phyloP scores from a whole-genome alignment of 2,329 filamentous ascomycete genomes.

The Hymenoscyphus occultus region DNA sequence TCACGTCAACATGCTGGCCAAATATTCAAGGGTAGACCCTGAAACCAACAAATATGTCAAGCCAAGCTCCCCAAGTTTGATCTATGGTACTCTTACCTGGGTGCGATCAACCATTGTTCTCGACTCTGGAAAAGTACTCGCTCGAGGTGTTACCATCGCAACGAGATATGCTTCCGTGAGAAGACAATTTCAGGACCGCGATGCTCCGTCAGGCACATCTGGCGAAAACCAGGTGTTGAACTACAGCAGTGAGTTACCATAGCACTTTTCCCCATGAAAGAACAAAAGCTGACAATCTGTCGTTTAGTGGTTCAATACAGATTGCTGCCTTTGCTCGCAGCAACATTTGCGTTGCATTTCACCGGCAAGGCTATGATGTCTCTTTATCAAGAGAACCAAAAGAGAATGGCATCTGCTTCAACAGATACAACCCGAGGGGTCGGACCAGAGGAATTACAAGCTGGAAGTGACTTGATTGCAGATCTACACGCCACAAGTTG shows the following conservation, averaged over 20 bases:
- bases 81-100: constrained; percentile 76
- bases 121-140: constrained; percentile 67
- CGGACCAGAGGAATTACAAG: constrained; percentile 64
- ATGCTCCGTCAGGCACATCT: constrained; percentile 53
- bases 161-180: constrained; percentile 71
- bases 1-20: constrained; percentile 69
- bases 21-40: constrained; percentile 68
- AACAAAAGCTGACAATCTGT: not conserved
- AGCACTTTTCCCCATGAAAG: not conserved
- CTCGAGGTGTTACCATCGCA: constrained; percentile 74
- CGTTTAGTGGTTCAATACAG: constrained; percentile 64
- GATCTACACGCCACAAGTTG: constrained; percentile 76
- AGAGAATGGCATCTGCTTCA: constrained; percentile 53
- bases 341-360: constrained; percentile 76
- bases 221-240: constrained; percentile 74
- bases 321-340: constrained; percentile 67
- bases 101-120: constrained; percentile 72
- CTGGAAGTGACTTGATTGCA: constrained; percentile 65
- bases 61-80: constrained; percentile 62
- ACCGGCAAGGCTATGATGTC: constrained; percentile 74
- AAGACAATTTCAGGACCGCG: constrained; percentile 75
- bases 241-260: constrained; percentile 55
- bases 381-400: constrained; percentile 70
- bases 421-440: constrained; percentile 49
- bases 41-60: constrained; percentile 65